These are phyloP conservation scores for Macrophomina phaseolina DNA, from an alignment of 2,329 filamentous ascomycete genomes.

Conservation along the genomic window DNA sequence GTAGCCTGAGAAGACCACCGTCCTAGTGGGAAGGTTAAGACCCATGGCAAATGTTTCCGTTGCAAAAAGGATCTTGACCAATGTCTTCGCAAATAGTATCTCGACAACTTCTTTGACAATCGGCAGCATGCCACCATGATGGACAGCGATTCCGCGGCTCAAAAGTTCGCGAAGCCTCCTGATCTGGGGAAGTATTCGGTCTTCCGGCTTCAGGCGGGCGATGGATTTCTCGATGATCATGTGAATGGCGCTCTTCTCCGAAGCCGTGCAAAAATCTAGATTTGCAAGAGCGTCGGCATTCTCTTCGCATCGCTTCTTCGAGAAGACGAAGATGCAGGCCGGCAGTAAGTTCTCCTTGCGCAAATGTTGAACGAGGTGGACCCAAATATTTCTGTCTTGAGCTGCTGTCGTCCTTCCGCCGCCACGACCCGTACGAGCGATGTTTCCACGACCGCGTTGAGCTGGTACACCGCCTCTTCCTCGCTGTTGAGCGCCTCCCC, in stretches of 20 bases:
- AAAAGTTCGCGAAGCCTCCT: slow-evolving; percentile 84
- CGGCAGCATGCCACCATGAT: slow-evolving; percentile 90
- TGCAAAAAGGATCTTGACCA: slow-evolving; percentile 96
- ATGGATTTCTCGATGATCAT: slow-evolving; percentile 98
- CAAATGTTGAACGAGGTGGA: slow-evolving; percentile 89
- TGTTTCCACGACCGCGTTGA: slow-evolving; percentile 74
- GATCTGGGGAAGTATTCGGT: slow-evolving; percentile 90
- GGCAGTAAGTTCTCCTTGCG: slow-evolving; percentile 86
- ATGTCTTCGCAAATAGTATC: slow-evolving; percentile 90
- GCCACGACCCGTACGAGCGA: slow-evolving; percentile 83
- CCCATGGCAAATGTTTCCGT: slow-evolving; percentile 99
- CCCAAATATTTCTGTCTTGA: slow-evolving; percentile 96
- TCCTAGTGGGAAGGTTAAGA: slow-evolving; percentile 91
- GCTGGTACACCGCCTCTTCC: slow-evolving; percentile 59
- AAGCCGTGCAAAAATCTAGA: slow-evolving; percentile 90
- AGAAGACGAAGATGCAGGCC: slow-evolving; percentile 97
- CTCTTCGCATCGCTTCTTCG: slow-evolving; percentile 95
- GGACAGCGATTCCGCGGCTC: slow-evolving; percentile 88
- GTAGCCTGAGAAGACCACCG: slow-evolving; percentile 96
- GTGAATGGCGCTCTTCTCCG: slow-evolving; percentile 95
- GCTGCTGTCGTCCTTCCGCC: slow-evolving; percentile 87
- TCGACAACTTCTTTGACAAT: slow-evolving; percentile 99
- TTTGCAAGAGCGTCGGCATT: slow-evolving; percentile 95
- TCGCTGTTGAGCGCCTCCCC: slow-evolving; percentile 57
- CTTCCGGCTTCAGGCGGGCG: slow-evolving; percentile 87